Conservation (phyloP, 202 grass and related monocot genomes). For the Zizania palustris region DNA sequence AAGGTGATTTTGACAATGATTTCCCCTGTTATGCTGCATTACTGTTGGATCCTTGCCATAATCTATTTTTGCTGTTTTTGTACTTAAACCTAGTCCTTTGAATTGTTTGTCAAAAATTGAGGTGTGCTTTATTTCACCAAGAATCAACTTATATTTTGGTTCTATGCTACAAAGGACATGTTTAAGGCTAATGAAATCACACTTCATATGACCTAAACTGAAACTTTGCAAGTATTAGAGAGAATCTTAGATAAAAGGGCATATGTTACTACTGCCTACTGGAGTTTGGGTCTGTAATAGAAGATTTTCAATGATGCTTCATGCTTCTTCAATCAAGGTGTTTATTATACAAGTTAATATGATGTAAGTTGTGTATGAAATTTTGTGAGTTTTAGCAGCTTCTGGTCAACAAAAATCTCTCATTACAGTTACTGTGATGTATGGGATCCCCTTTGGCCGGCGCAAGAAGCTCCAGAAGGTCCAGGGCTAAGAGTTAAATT, state of each 20-base stretch:
- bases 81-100: background rate
- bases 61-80: slow-evolving; percentile 12
- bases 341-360: slow-evolving; percentile 7
- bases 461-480: too few species aligned
- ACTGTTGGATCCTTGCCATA: background rate
- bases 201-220: background rate
- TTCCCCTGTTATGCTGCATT: background rate
- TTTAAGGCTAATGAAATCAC: too few species aligned
- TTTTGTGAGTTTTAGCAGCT: background rate
- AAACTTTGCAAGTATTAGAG: background rate
- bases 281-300: background rate
- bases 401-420: background rate
- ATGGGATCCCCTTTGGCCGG: too few species aligned
- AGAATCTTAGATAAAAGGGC: background rate
- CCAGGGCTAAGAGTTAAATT: too few species aligned
- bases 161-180: too few species aligned
- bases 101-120: slow-evolving; percentile 4
- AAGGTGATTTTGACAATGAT: background rate
- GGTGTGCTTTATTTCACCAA: background rate
- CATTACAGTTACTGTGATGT: background rate
- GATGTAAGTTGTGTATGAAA: background rate
- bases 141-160: background rate
- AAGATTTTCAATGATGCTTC: background rate
- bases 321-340: background rate
- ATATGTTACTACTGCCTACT: background rate